Evolutionary conservation across 2,329 filamentous ascomycete genomes (phyloP), one percentile per base, ranked within the genome.

Genomic region (Phoma sp.): DNA sequence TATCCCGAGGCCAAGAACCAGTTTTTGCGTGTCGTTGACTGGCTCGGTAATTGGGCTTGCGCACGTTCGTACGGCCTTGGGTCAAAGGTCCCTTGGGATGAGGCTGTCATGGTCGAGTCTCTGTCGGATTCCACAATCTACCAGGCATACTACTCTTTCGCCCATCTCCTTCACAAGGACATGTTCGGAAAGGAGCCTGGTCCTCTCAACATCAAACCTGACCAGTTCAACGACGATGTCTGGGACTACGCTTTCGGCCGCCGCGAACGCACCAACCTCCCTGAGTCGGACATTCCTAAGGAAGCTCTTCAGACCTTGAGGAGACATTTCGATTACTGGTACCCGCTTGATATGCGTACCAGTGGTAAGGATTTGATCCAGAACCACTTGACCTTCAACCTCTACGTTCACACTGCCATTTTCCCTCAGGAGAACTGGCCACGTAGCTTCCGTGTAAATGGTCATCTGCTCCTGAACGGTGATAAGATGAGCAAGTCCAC

Each of bases 401-500:
- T 98, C 48, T 98, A 98, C 79, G 89, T 93, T 64, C 95, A 98
- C 76, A 77, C 95, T 61, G 95, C 95, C 10, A 83, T 99, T 36
- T 98, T 97, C 83, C 85, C 87, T 11, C 84, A 85, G 54, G 86
- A 93, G 74, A 96, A 92, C 81, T 97, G 93, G 92, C 95, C 95
- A 10, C 84, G 84, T 45, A 87, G 87, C 59, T 84, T 98, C 62
- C 89, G 95, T 61, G 88, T 90, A 59, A 99, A 99, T 72, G 95
- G 95, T 1, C 93, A 98, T 78, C 79, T 98, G 68, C 86, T 96
- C 76, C 83, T 99, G 61, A 99, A 99, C 74, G 93, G 93, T 42
- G 91, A 96, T 74, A 99, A 99, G 84, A 99, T 99, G 95, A 90
- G 87, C 74, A 99, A 99, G 81, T 93, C 89, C 47, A 97, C 93